phyloP scores from a whole-genome alignment of 495 filamentous ascomycete genomes.

The Penicillium atrosanguineum region DNA sequence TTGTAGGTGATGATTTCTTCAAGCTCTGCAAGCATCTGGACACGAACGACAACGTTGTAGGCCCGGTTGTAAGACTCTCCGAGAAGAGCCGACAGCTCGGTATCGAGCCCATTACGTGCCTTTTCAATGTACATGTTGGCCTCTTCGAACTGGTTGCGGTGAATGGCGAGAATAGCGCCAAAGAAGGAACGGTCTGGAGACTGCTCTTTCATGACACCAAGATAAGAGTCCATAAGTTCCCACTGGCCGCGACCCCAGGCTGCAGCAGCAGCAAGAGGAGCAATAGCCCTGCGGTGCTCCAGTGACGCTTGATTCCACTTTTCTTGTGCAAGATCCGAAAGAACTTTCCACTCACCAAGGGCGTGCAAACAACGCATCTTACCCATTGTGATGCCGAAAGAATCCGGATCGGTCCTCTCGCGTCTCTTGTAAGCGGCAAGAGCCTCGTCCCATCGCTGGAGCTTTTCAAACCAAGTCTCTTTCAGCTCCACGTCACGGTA shows the following conservation, averaged over 20 bases:
- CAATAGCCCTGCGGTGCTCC: slow-evolving; percentile 83
- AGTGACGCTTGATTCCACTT: slow-evolving; percentile 85
- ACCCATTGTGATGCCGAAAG: slow-evolving; percentile 93
- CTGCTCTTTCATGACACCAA: slow-evolving; percentile 87
- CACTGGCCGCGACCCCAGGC: slow-evolving; percentile 98
- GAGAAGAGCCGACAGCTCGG: slow-evolving; percentile 88
- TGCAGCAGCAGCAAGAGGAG: slow-evolving; percentile 88
- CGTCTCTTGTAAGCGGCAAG: slow-evolving; percentile 83
- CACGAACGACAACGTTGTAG: slow-evolving; percentile 91
- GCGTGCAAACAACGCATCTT: slow-evolving; percentile 99
- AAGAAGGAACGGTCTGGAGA: slow-evolving; percentile 97
- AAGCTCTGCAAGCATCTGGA: slow-evolving; percentile 97
- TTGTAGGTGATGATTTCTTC: slow-evolving; percentile 99
- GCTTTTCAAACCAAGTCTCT: slow-evolving; percentile 98
- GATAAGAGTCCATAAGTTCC: slow-evolving; percentile 96
- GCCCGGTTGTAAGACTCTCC: slow-evolving; percentile 96
- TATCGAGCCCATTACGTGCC: slow-evolving; percentile 89
- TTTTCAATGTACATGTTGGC: slow-evolving; percentile 82
- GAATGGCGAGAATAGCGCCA: slow-evolving; percentile 87
- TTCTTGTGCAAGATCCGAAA: slow-evolving; percentile 83
- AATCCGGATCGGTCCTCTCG: slow-evolving; percentile 65
- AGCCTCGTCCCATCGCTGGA: slow-evolving; percentile 98
- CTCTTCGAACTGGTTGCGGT: slow-evolving; percentile 91
- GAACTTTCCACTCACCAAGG: slow-evolving; percentile 91
- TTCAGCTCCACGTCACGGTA: slow-evolving; percentile 93